A percentile compares a stretch with the other conserved stretches of the same genome.
phyloP scores from a whole-genome alignment of 805 yeast genomes.

The Zygotorulaspora florentina region DNA sequence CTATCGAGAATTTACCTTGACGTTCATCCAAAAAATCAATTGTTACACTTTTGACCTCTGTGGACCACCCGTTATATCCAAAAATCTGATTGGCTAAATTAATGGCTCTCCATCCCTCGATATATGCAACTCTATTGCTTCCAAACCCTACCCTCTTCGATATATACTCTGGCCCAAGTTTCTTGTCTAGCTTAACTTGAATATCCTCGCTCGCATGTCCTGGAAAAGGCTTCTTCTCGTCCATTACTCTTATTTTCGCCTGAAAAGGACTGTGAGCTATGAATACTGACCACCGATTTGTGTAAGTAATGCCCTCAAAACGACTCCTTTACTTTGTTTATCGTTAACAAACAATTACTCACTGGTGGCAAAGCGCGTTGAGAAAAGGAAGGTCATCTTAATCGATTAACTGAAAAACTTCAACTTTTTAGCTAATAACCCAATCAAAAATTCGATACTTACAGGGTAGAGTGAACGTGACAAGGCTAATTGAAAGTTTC shows the following conservation, averaged over 20 bases:
- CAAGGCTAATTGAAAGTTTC: not conserved
- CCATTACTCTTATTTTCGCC: slow-evolving; percentile 15
- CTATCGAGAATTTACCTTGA: slow-evolving; percentile 56
- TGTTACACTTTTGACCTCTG: slow-evolving; percentile 60
- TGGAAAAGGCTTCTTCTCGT: slow-evolving; percentile 18
- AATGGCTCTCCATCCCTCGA: slow-evolving; percentile 82
- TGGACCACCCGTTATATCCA: slow-evolving; percentile 81
- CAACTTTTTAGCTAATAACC: not conserved
- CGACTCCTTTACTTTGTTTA: not conserved
- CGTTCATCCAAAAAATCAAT: slow-evolving; percentile 69
- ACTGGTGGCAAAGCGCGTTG: slow-evolving; percentile 1
- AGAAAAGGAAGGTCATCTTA: not conserved
- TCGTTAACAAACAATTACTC: not conserved
- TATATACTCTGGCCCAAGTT: slow-evolving; percentile 73
- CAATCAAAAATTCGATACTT: not conserved
- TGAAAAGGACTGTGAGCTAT: too few relatives aligned
- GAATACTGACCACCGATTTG: not conserved
- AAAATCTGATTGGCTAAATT: slow-evolving; percentile 76
- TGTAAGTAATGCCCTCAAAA: not conserved
- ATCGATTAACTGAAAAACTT: not conserved
- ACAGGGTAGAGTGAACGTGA: not conserved
- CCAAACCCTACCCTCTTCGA: slow-evolving; percentile 75
- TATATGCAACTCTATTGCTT: slow-evolving; percentile 60
- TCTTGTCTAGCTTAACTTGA: slow-evolving; percentile 39
- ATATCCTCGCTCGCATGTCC: slow-evolving; percentile 28